Conservation (phyloP, 768 basidiomycete genomes). For the Suillus subalutaceus region DNA sequence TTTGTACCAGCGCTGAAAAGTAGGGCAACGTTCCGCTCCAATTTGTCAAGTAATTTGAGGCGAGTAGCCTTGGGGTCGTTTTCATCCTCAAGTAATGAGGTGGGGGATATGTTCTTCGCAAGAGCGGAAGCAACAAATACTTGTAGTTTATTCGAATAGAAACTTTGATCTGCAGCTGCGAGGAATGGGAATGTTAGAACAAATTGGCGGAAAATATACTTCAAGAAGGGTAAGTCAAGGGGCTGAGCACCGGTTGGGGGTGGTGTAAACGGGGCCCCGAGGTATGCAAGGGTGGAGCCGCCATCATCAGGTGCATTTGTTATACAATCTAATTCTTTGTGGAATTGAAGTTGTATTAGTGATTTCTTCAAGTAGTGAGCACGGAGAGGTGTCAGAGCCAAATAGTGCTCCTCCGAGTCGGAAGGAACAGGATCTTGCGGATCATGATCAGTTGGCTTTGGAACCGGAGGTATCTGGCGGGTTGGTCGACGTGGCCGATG, state of each 20-base stretch:
- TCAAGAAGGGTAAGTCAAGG: constrained; percentile 84
- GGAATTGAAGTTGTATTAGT: constrained; percentile 84
- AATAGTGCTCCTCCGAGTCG: background rate
- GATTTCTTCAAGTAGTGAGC: constrained; percentile 99
- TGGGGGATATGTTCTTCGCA: constrained; percentile 72
- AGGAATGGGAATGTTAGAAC: constrained; percentile 96
- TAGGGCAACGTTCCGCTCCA: constrained; percentile 84
- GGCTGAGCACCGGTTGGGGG: constrained; percentile 58
- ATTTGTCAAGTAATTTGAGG: constrained; percentile 69
- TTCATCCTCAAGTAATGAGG: constrained; percentile 58
- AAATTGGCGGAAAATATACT: constrained; percentile 90
- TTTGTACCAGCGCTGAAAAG: constrained; percentile 84
- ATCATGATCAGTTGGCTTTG: background rate
- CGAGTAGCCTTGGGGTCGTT: constrained; percentile 57
- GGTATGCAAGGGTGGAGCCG: constrained; percentile 75
- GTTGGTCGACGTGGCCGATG: constrained; percentile 16
- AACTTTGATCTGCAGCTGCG: constrained; percentile 82
- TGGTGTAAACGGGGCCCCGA: constrained; percentile 86
- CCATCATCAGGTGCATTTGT: constrained; percentile 47
- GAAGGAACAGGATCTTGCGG: constrained; percentile 1
- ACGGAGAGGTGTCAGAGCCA: constrained; percentile 77
- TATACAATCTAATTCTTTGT: constrained; percentile 73
- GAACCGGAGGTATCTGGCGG: constrained; percentile 13
- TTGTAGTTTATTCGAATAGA: constrained; percentile 94
- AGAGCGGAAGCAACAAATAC: constrained; percentile 88